Conservation (phyloP, 257 asterid species). For the Solanum microdontum region DNA sequence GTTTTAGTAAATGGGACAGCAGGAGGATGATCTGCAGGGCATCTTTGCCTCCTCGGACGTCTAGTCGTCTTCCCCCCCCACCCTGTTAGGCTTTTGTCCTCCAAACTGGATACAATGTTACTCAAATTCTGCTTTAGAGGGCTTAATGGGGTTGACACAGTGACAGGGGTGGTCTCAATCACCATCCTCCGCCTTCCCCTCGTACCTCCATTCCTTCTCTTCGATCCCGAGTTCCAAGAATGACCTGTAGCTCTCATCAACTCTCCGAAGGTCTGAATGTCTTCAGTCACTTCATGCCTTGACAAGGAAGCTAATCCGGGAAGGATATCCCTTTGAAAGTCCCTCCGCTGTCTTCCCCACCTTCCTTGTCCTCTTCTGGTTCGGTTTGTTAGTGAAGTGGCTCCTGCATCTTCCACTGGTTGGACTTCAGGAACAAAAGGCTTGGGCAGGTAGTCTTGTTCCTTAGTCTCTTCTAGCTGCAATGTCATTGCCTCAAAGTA, state of each 20-base stretch:
- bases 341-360: slow-evolving; percentile 91
- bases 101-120: slow-evolving; percentile 35
- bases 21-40: slow-evolving; percentile 31
- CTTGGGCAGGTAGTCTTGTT: slow-evolving; percentile 69
- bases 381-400: slow-evolving; percentile 19
- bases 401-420: slow-evolving; percentile 34
- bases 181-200: slow-evolving; percentile 60
- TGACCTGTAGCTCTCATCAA: slow-evolving; percentile 36
- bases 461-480: slow-evolving; percentile 46
- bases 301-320: slow-evolving; percentile 76
- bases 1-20: slow-evolving; percentile 40
- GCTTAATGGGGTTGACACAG: slow-evolving; percentile 17
- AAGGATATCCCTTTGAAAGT: slow-evolving; percentile 86
- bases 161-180: slow-evolving; percentile 26
- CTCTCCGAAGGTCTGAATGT: slow-evolving; percentile 81
- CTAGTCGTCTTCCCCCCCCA: slow-evolving; percentile 99
- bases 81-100: slow-evolving; percentile 75
- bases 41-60: slow-evolving; percentile 90
- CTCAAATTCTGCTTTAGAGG: slow-evolving; percentile 30
- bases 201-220: slow-evolving; percentile 50
- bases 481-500: slow-evolving; percentile 78
- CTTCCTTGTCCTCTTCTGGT: slow-evolving; percentile 73
- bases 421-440: slow-evolving; percentile 45
- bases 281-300: slow-evolving; percentile 85
- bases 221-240: slow-evolving; percentile 54